Evolutionary conservation across 192 early-diverging fungal genomes (phyloP), one percentile per base, ranked within the genome.

Genomic region (Umbelopsis isabellina): DNA sequence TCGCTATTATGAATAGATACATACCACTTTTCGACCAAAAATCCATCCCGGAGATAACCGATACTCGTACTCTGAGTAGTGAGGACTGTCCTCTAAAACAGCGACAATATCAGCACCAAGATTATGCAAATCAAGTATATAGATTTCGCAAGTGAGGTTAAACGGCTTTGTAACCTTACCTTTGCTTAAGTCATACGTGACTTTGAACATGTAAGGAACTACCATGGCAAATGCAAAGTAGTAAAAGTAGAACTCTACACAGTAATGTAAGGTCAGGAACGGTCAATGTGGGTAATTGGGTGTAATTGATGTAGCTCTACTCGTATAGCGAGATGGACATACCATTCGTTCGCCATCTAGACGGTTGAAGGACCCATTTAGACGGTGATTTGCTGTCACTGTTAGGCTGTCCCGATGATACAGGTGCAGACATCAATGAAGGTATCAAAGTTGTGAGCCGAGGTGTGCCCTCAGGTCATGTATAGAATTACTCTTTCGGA

Each of bases 181-280:
- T 66, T 75, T 84, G 74, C 78, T 86, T 41, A 72, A 80, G 67
- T 78, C 69, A 66, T 84, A 84, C 68, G 83, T 83, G 0, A 87
- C 84, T 61, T 87, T 83, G 33, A 88, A 80, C 92, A 93, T 92
- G 65, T 83, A 84, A 2, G 89, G 78, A 11, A 95, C 73, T 1
- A 80, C 79, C 2, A 84, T 70, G 21, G 76, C 46, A 53, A 92
- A 88, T 22, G 82, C 53, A 37, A 88, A 46, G 70, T 92, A 93
- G 75, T 95, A 93, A 23, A 87, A 41, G 73, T 90, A 90, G 80
- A 95, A 94, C 78, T 95, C 93, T 27, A 69, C 46, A 12, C 3
- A 23, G 3, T n/a, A 58, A 55, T 22, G 11, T 2, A 16, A n/a
- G 11, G 55, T 33, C 27, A 16, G 13, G 21, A 18, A 61, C 12